These are phyloP conservation scores for Pinus taeda DNA, from an alignment of 75 land plant genomes.

Conservation along the genomic window DNA sequence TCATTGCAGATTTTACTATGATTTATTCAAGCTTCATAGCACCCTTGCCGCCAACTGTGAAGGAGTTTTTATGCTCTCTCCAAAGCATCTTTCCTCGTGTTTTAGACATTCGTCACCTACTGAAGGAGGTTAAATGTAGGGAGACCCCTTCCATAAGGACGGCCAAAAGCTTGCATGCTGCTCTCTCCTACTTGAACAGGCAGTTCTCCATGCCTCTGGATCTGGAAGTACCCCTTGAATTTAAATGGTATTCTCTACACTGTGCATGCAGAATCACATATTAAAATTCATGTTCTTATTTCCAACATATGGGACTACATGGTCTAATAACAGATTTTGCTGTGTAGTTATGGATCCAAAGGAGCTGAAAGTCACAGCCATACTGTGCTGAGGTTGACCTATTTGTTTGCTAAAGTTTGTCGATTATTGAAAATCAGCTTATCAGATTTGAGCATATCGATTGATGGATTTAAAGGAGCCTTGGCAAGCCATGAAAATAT, in stretches of 20 bases:
- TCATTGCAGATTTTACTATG: conserved; percentile 56
- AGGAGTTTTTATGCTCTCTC: conserved; percentile 53
- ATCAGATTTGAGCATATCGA: not conserved
- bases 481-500: conserved; percentile 28
- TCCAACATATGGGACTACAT: not conserved
- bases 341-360: conserved; percentile 16
- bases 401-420: conserved; percentile 44
- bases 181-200: conserved; percentile 30
- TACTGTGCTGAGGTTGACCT: conserved; percentile 33
- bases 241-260: conserved; percentile 15
- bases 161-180: conserved; percentile 27
- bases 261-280: not conserved
- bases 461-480: not conserved
- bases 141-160: conserved; percentile 32
- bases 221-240: conserved; percentile 40
- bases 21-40: conserved; percentile 70
- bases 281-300: not conserved
- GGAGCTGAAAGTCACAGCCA: conserved; percentile 37
- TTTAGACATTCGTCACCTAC: conserved; percentile 60
- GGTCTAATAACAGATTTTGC: not conserved
- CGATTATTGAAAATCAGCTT: conserved; percentile 29
- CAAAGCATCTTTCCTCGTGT: conserved; percentile 44
- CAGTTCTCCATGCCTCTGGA: conserved; percentile 45
- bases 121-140: conserved; percentile 40
- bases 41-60: conserved; percentile 55